Evolutionary conservation across 192 early-diverging fungal species (phyloP).

Genomic region (Chytriomyces confervae): DNA sequence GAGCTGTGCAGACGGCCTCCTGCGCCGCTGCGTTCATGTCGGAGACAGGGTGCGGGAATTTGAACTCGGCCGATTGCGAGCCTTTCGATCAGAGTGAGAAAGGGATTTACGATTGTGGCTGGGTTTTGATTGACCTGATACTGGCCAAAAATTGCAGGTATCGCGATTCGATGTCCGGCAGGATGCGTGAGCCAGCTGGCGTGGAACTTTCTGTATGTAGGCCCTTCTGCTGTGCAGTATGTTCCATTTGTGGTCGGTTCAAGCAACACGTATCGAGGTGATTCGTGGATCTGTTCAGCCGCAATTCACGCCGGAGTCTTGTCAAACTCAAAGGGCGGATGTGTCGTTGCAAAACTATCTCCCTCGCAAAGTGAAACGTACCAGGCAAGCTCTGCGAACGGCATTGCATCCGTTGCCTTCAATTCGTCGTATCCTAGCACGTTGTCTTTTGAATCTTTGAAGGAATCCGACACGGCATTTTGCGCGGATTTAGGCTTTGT

Average conservation of each 20-base stretch:
- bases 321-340: constrained; percentile 38
- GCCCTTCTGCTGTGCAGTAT: constrained; percentile 12
- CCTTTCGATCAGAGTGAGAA: constrained; percentile 9
- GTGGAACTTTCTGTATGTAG: constrained; percentile 16
- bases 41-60: constrained; percentile 15
- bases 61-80: constrained; percentile 19
- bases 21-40: constrained; percentile 12
- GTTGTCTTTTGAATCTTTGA: constrained; percentile 5
- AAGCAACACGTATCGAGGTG: constrained; percentile 35
- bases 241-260: constrained; percentile 43
- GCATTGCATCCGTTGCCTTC: constrained; percentile 35
- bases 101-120: background rate
- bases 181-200: constrained; percentile 21
- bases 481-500: constrained; percentile 45
- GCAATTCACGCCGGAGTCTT: constrained; percentile 46
- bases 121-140: background rate
- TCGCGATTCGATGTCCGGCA: constrained; percentile 30
- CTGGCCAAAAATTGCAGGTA: background rate
- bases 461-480: background rate
- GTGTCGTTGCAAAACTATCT: constrained; percentile 30
- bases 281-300: constrained; percentile 42
- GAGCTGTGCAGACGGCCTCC: background rate
- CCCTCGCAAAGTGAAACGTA: constrained; percentile 15
- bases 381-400: constrained; percentile 25
- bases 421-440: constrained; percentile 44